Base-by-base conservation (phyloP, 495 filamentous ascomycete species). In the Ramalina intermedia region DNA sequence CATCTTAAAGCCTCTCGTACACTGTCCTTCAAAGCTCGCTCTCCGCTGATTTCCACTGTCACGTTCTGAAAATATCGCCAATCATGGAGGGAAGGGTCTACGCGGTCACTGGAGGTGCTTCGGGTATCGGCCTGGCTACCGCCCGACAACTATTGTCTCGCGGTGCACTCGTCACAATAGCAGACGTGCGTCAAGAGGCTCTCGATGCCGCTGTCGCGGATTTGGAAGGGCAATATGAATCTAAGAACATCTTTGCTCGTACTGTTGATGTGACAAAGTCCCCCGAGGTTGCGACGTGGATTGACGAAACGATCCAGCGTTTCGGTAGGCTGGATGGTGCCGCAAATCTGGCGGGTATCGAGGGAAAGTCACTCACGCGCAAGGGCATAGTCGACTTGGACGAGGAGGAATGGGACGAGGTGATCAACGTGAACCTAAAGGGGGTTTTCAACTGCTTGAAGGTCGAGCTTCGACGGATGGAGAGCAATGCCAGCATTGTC, bases 381-480 rank as follows among this genome's bases (percentile, higher is more conserved):
- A 62, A 57, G 6, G 42, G 37, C 11, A 58, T 77, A 13, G 56
- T 58, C 7, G 67, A 74, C 1, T 48, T 66, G 47, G 58, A 64
- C 12, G 66, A 69, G 39, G 67, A 70, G 11, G 73, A 75, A 50
- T 79, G 72, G 74, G 58, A 77, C 52, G 54, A 56, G 50, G 63
- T 78, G 27, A 65, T 81, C 16, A 62, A 64, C 5, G 73, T 77
- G 16, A 80, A 81, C 56, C 51, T 78, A 20, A 72, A 68, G 14
- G 76, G 77, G 1, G 66, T 70, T 44, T 76, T 79, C 70, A 72
- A 73, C 53, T 79, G 74, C 55, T 39, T 79, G 46, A 65, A 73
- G 35, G 73, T 73, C 13, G 64, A 80, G 57, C 56, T 81, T 46
- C 61, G 59, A 43, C 65, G 64, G 37, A 57, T 55, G 60, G 50